Conservation (phyloP, 2,329 filamentous ascomycete genomes). For the Exserohilum turcica region DNA sequence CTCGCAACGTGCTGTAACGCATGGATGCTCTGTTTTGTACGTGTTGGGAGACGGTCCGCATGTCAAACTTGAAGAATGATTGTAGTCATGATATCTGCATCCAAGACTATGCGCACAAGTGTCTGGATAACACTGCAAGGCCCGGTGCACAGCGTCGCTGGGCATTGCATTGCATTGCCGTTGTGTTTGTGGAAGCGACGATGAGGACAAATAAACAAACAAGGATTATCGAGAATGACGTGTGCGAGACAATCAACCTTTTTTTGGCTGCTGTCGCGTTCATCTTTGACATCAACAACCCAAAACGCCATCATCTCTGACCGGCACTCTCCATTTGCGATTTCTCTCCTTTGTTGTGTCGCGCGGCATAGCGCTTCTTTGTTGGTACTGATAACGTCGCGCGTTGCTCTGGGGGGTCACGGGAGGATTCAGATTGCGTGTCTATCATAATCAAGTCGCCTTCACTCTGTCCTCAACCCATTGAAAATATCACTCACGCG, state of each 20-base stretch:
- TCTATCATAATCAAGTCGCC: slow-evolving; percentile 2
- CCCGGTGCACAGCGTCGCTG: background rate
- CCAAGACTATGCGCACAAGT: background rate
- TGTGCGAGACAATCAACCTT: background rate
- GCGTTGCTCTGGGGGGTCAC: background rate
- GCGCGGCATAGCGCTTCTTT: background rate
- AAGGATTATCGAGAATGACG: slow-evolving; percentile 10
- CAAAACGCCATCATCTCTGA: background rate
- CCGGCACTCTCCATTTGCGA: background rate
- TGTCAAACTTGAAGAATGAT: background rate
- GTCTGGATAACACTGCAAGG: too few species aligned
- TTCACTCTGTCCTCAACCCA: background rate
- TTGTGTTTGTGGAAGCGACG: background rate
- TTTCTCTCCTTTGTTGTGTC: background rate
- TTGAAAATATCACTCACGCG: background rate
- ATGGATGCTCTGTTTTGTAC: background rate
- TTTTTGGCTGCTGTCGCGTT: background rate
- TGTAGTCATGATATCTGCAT: background rate
- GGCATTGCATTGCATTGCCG: background rate
- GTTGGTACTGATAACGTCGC: background rate
- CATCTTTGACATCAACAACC: background rate
- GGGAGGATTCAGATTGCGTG: slow-evolving; percentile 5
- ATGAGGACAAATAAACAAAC: slow-evolving; percentile 1
- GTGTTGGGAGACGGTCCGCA: background rate
- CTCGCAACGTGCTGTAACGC: background rate